Evolutionary conservation across 345 rosid genomes (phyloP).

Genomic region (Carallia brachiata): DNA sequence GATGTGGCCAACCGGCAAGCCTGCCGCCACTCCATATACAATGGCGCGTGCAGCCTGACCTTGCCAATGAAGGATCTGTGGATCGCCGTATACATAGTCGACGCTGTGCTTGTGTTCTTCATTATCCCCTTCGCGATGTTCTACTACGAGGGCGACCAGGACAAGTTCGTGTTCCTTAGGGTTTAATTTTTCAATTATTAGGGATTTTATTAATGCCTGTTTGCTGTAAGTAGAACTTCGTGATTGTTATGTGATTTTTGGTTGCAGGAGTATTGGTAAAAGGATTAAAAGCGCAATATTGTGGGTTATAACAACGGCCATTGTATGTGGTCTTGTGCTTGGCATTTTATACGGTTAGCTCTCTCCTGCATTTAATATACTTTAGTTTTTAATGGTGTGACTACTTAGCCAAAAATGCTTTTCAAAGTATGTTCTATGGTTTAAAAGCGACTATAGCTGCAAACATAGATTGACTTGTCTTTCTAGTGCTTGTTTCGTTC

Average conservation of each 20-base stretch:
- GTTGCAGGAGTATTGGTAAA: constrained; percentile 68
- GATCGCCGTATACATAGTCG: constrained; percentile 80
- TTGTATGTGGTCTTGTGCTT: constrained; percentile 77
- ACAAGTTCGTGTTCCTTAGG: constrained; percentile 60
- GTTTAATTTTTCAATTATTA: background rate
- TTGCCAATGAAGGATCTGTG: constrained; percentile 98
- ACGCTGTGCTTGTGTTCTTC: constrained; percentile 91
- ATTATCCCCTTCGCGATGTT: constrained; percentile 96
- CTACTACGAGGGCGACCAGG: constrained; percentile 98
- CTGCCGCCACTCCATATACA: constrained; percentile 84
- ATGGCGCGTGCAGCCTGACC: constrained; percentile 89
- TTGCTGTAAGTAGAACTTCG: background rate
- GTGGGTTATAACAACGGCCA: constrained; percentile 80
- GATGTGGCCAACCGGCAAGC: constrained; percentile 99
- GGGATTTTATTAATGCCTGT: background rate
- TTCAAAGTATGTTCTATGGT: background rate
- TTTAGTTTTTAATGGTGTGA: background rate
- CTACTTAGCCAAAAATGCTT: background rate
- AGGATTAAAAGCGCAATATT: constrained; percentile 75
- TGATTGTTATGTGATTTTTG: background rate
- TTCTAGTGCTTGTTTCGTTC: too few species aligned
- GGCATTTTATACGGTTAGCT: constrained; percentile 91
- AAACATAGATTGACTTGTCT: too few species aligned
- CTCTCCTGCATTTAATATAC: background rate
- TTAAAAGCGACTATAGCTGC: too few species aligned